Conservation (phyloP, 257 asterid species). For the Ilex asprella region DNA sequence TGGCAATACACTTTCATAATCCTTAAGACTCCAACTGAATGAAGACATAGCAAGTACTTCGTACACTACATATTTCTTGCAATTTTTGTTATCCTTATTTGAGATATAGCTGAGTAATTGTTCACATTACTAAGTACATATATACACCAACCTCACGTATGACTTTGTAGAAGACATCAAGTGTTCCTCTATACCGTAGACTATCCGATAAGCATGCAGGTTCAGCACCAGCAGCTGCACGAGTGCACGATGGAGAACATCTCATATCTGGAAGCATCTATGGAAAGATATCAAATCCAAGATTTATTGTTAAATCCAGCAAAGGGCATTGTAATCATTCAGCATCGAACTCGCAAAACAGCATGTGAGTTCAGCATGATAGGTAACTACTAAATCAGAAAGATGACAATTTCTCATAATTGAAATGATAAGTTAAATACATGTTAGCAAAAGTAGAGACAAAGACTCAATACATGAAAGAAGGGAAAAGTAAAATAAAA, state of each 20-base stretch:
- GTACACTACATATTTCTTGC: no score
- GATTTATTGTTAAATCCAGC: neutral
- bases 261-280: constrained; percentile 50
- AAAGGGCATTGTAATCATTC: neutral
- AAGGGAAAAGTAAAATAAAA: no score
- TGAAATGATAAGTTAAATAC: no score
- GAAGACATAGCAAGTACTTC: no score
- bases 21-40: no score
- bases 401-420: no score
- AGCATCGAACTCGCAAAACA: neutral
- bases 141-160: constrained; percentile 56
- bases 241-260: constrained; percentile 25
- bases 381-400: neutral
- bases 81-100: no score
- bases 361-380: neutral
- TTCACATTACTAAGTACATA: no score
- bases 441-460: no score
- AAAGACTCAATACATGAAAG: no score
- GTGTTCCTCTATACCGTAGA: constrained; percentile 60
- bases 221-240: constrained; percentile 29
- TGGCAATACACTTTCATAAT: no score
- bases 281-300: constrained; percentile 12
- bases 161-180: constrained; percentile 68
- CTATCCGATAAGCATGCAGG: constrained; percentile 42
- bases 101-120: no score